Evolutionary conservation across 2,329 filamentous ascomycete genomes (phyloP), one percentile per base, ranked within the genome.

Genomic region (Didymosphaeria variabile): DNA sequence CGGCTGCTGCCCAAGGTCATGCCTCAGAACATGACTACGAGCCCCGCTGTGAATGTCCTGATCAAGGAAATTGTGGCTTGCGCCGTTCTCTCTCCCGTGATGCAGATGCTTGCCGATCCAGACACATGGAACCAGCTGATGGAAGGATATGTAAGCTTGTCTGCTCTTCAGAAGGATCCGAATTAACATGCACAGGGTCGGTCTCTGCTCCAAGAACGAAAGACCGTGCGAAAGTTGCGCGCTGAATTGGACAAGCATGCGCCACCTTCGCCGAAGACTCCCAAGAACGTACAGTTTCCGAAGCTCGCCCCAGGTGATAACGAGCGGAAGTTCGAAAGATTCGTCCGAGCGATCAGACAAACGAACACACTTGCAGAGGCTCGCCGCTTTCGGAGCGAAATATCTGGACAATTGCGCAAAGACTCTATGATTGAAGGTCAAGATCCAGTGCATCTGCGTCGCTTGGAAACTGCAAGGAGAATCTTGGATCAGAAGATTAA

Each of bases 61-160:
- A 86, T 97, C 61, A 89, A 91, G 69, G 96, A 99, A 80, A 90
- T 99, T 62, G 88, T 97, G n/a, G 86, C 93, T 23, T 97, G 95
- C 77, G 92, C 93, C n/a, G 90, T 99, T 42, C 82, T 99, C 40
- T 89, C 88, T 45, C 95, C 95, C 0, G 82, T 96, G 23, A 85
- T 97, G 74, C 88, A 90, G 70, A 83, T 93, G 63, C 82, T 99
- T 19, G 88, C 92, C 5, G 94, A 99, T 69, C 94, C 96, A 1
- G 96, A 99, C 80, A 97, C 91, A 9, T 99, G 94, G 94, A 98
- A 99, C 72, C 94, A 97, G 77, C 79, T 97, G 61, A 93, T 98
- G 85, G 94, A 98, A 78, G 94, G 90, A 58, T 93, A 91, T 78
- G 89, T 77, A 69, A 70, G 75, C 53, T 34, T 23, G 8, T 23